Evolutionary conservation across 306 rosid species (phyloP).

Genomic region (Pterocarpus santalinus): DNA sequence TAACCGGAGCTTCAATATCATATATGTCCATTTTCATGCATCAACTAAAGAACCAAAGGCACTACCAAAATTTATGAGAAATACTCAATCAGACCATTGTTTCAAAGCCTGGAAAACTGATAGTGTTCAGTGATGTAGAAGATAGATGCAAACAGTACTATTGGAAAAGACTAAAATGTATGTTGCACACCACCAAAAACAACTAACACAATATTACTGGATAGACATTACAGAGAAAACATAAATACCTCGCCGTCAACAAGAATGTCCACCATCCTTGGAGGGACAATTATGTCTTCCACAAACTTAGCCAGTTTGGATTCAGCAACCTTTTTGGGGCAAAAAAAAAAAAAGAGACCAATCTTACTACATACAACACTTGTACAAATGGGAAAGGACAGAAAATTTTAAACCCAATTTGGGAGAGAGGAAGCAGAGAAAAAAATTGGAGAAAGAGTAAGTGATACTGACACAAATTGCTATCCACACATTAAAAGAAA

Average conservation of each 20-base stretch:
- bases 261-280: conserved; percentile 93
- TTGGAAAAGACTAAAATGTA: conserved; percentile 20
- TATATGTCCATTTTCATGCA: too few species aligned
- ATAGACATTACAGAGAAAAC: conserved; percentile 31
- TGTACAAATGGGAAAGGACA: conserved; percentile 32
- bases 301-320: conserved; percentile 94
- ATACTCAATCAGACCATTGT: conserved; percentile 16
- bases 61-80: conserved; percentile 10
- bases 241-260: conserved; percentile 91
- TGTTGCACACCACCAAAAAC: conserved; percentile 44
- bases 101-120: conserved; percentile 3
- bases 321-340: conserved; percentile 78
- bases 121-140: neutral
- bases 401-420: neutral
- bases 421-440: conserved; percentile 1
- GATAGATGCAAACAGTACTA: conserved; percentile 17
- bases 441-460: conserved; percentile 1
- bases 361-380: conserved; percentile 27
- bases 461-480: neutral
- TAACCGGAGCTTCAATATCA: neutral
- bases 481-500: conserved; percentile 11
- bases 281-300: conserved; percentile 96
- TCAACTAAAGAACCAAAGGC: conserved; percentile 4
- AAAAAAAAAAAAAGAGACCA: conserved; percentile 24
- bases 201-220: conserved; percentile 26